Percentiles rank a stretch among this genome's conserved stretches.
Conservation (phyloP, 208 protist species). For the Trypanosoma avium region DNA sequence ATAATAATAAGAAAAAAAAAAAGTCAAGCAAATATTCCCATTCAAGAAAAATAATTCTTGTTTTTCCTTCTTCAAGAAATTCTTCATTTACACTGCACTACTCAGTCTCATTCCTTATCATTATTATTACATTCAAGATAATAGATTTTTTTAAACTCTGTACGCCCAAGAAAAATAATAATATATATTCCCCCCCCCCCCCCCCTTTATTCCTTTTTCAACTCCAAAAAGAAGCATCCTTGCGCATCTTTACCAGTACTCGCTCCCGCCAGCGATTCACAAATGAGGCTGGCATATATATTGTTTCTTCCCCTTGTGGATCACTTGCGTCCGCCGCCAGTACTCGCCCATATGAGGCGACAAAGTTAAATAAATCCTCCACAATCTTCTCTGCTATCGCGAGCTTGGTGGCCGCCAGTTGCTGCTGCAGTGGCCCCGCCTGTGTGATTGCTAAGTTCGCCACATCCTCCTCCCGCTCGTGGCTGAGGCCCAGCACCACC, state of each 20-base stretch:
- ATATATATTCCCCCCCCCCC: background rate
- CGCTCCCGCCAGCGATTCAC: constrained; percentile 65
- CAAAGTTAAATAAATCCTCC: constrained; percentile 74
- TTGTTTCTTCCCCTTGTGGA: constrained; percentile 45
- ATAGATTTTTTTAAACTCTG: too few relatives aligned
- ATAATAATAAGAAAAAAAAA: constrained; percentile 16
- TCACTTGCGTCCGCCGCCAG: constrained; percentile 7
- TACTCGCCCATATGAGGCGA: constrained; percentile 52
- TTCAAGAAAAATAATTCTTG: background rate
- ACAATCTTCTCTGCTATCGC: constrained; percentile 69
- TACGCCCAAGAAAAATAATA: background rate
- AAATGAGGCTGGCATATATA: constrained; percentile 67
- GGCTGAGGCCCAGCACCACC: constrained; percentile 59
- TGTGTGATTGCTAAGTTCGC: constrained; percentile 48
- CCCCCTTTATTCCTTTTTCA: background rate
- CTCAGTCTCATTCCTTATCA: too few relatives aligned
- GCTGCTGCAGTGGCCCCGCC: constrained; percentile 44
- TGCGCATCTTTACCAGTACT: constrained; percentile 49
- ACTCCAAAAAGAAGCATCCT: constrained; percentile 59
- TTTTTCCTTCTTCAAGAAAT: too few relatives aligned
- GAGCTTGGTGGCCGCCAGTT: constrained; percentile 49
- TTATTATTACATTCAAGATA: too few relatives aligned
- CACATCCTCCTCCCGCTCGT: constrained; percentile 55
- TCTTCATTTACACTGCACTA: too few relatives aligned
- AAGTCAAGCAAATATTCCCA: background rate